Evolutionary conservation across 768 basidiomycete species (phyloP), one percentile per base, ranked within the genome.

Genomic region (Termitomyces heimii): DNA sequence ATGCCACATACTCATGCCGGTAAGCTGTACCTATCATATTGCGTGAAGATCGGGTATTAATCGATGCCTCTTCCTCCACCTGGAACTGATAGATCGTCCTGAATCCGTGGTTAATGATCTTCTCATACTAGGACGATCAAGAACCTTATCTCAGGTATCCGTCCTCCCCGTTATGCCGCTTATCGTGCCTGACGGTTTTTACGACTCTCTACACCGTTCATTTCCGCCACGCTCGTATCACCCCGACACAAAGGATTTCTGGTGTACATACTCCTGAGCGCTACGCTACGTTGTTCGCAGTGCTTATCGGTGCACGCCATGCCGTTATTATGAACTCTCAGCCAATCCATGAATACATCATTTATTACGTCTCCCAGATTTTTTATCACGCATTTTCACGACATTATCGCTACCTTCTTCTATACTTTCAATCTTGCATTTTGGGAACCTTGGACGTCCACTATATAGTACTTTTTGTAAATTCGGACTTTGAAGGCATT

Each of bases 61-160:
- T 7, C 40, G 12, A 20, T 58, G 42, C 48, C 28, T 46, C 45
- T 55, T 56, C 56, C 43, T 48, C 22, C 29, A 12, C 53, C 57
- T 60, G 53, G 44, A 31, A 55, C 42, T 59, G 55, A 18, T 57
- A 77, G 80, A 86, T 94, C 61, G 84, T 90, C 2, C 78, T 94
- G 55, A 94, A 94, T 64, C 92, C 90, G 0, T 90, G 86, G 86
- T 72, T 92, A 58, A 90, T 90, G 87, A 88, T 89, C 57, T 92
- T 92, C 71, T 86, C 84, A 1, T 82, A 77, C 58, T 82, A 63
- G 73, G 73, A 59, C 35, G 22, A 8, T 24, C 6, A 4, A 16
- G 7, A 47, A 26, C 16, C 26, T 42, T 35, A 24, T 51, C 20
- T 31, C 16, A 29, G 35, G 24, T 12, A 31, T 42, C 24, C 37